Conservation (phyloP, 441 rosid genomes). For the Brassica hybrid region DNA sequence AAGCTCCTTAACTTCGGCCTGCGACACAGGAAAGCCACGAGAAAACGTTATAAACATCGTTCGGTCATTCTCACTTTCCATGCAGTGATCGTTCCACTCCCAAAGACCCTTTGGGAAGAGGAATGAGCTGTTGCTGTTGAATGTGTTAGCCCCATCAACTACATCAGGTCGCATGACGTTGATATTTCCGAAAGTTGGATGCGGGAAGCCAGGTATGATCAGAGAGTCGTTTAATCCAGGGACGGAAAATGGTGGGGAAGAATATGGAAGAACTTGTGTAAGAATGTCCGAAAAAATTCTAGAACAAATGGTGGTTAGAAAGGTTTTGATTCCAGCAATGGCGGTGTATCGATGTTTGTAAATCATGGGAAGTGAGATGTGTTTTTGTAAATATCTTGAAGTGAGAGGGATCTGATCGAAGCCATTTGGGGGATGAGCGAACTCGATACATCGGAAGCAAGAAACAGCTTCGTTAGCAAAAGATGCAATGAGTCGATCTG, state of each 20-base stretch:
- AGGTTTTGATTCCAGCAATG: too few species aligned
- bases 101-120: too few species aligned
- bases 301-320: too few species aligned
- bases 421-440: not conserved
- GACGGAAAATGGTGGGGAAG: not conserved
- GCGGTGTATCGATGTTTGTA: too few species aligned
- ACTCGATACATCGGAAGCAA: conserved; percentile 43
- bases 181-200: too few species aligned
- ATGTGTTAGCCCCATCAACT: too few species aligned
- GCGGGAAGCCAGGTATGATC: conserved; percentile 64
- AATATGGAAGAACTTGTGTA: conserved; percentile 26
- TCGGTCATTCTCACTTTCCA: conserved; percentile 52
- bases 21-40: conserved; percentile 62
- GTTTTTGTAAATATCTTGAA: conserved; percentile 32
- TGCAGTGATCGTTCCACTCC: conserved; percentile 25
- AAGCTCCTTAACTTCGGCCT: conserved; percentile 51
- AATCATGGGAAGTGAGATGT: too few species aligned
- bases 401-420: conserved; percentile 46
- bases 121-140: too few species aligned
- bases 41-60: conserved; percentile 80
- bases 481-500: conserved; percentile 37
- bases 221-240: conserved; percentile 34
- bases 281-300: conserved; percentile 59
- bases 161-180: too few species aligned
- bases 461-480: conserved; percentile 52